Conservation (phyloP, 345 rosid species). For the Salix viminalis region DNA sequence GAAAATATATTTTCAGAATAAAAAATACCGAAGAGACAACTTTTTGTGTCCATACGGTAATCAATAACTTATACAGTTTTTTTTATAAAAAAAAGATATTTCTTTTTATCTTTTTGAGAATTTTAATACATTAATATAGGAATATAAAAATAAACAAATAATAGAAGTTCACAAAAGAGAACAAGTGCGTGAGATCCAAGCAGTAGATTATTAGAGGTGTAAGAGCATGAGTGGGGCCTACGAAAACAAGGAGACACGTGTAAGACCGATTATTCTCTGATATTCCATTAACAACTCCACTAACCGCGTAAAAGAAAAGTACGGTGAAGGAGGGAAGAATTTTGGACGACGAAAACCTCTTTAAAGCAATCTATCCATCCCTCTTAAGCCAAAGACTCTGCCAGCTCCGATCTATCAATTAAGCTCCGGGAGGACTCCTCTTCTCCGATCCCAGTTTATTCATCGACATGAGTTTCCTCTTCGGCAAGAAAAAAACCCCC, state of each 20-base stretch:
- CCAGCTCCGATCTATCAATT: background rate
- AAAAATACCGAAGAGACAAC: too few relatives aligned
- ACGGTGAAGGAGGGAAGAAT: background rate
- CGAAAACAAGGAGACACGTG: background rate
- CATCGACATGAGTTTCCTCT: conserved; percentile 63
- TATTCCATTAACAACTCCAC: background rate
- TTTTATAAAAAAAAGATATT: too few relatives aligned
- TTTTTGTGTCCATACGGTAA: too few relatives aligned
- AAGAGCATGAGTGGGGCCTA: background rate
- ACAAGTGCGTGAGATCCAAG: too few relatives aligned
- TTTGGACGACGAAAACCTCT: background rate
- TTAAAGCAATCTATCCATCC: background rate
- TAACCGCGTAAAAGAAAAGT: background rate
- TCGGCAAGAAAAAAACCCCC: conserved; percentile 72
- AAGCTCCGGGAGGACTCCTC: background rate
- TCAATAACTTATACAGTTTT: too few relatives aligned
- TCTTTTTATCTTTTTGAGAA: too few relatives aligned
- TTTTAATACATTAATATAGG: too few relatives aligned
- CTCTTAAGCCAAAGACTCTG: background rate
- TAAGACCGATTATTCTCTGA: background rate
- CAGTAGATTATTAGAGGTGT: too few relatives aligned
- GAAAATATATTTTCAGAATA: too few relatives aligned
- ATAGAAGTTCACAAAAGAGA: too few relatives aligned
- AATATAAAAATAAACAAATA: too few relatives aligned
- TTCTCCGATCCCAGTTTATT: conserved; percentile 2